A percentile compares a stretch with the other conserved stretches of the same genome.
Conservation (phyloP, 331 rosid genomes). For the Pyrus hybrid region DNA sequence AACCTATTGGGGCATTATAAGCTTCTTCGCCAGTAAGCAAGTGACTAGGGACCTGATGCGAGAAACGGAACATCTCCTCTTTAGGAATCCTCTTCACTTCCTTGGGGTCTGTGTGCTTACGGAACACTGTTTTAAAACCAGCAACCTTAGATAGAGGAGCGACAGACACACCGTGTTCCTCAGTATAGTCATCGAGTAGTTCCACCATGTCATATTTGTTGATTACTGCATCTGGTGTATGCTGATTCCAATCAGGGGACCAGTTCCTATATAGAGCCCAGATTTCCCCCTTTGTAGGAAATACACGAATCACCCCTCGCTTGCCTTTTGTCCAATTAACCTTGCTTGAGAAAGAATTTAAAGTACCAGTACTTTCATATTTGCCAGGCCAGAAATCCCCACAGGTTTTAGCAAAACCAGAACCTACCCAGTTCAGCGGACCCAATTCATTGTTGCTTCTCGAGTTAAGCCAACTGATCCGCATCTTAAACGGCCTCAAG, state of each 20-base stretch:
- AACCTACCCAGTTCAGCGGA: slow-evolving; percentile 20
- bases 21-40: slow-evolving; percentile 35
- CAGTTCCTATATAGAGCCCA: slow-evolving; percentile 42
- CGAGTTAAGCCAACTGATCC: slow-evolving; percentile 28
- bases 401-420: slow-evolving; percentile 22
- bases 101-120: slow-evolving; percentile 11
- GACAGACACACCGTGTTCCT: slow-evolving; percentile 23
- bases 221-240: slow-evolving; percentile 21
- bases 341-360: slow-evolving; percentile 21
- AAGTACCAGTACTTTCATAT: slow-evolving; percentile 2
- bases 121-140: slow-evolving; percentile 35
- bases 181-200: slow-evolving; percentile 22
- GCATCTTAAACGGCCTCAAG: slow-evolving; percentile 18
- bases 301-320: slow-evolving; percentile 24
- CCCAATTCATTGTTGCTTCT: slow-evolving; percentile 21
- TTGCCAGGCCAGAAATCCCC: slow-evolving; percentile 23
- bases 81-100: slow-evolving; percentile 22
- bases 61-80: slow-evolving; percentile 37
- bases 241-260: slow-evolving; percentile 33
- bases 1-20: slow-evolving; percentile 28
- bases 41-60: slow-evolving; percentile 34
- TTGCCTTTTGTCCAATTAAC: slow-evolving; percentile 22
- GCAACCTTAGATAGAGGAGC: slow-evolving; percentile 24
- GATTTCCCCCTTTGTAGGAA: slow-evolving; percentile 28
- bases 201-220: slow-evolving; percentile 42